Evolutionary conservation across 805 yeast genomes (phyloP).

Genomic region (Candida parachauliodes): DNA sequence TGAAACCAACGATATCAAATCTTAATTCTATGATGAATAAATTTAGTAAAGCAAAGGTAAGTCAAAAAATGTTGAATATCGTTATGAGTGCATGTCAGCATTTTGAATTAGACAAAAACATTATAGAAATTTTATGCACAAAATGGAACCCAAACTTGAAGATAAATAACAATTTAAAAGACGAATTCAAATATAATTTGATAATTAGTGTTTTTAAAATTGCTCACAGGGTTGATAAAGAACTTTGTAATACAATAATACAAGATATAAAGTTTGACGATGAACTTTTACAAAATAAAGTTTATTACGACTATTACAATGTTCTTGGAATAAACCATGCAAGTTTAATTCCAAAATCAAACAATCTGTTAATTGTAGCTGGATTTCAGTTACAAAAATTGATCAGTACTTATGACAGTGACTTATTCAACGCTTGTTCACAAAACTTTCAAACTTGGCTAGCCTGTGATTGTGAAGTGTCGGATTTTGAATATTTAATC

Average conservation of each 20-base stretch:
- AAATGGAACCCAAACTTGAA: background rate
- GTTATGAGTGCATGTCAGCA: background rate
- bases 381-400: slow-evolving; percentile 22
- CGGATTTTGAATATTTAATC: slow-evolving; percentile 26
- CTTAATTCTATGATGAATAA: slow-evolving; percentile 2
- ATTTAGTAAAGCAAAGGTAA: background rate
- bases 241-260: slow-evolving; percentile 16
- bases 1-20: slow-evolving; percentile 4
- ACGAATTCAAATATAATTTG: slow-evolving; percentile 16
- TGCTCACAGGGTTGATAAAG: slow-evolving; percentile 16
- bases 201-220: slow-evolving; percentile 16
- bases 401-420: slow-evolving; percentile 17
- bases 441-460: slow-evolving; percentile 5
- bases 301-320: slow-evolving; percentile 19
- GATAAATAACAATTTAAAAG: slow-evolving; percentile 6
- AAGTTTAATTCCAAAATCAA: slow-evolving; percentile 7
- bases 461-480: slow-evolving; percentile 1
- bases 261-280: slow-evolving; percentile 12
- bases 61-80: slow-evolving; percentile 1
- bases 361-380: slow-evolving; percentile 13
- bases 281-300: slow-evolving; percentile 10
- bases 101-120: background rate
- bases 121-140: background rate
- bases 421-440: slow-evolving; percentile 17
- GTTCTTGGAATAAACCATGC: slow-evolving; percentile 15